Evolutionary conservation across 768 basidiomycete genomes (phyloP).

Genomic region (Mycena vulgaris): DNA sequence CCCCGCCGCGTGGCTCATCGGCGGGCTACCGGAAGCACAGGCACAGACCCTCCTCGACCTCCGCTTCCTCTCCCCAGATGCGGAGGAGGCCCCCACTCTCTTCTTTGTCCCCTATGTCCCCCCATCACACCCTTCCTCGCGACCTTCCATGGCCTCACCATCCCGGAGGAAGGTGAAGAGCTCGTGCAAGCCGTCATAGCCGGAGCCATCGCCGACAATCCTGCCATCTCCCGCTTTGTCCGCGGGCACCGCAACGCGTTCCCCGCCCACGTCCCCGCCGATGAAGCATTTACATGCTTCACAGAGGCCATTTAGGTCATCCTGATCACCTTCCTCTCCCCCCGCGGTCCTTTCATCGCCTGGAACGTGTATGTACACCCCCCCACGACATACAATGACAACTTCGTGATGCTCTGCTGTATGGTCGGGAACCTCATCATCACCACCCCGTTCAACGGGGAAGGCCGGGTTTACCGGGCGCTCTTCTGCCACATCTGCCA

Average conservation of each 20-base stretch:
- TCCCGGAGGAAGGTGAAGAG: background rate
- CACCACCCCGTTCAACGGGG: background rate
- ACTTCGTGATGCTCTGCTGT: background rate
- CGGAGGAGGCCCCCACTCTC: background rate
- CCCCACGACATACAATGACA: background rate
- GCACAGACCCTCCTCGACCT: background rate
- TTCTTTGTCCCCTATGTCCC: background rate
- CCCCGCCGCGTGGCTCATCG: background rate
- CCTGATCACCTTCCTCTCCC: background rate
- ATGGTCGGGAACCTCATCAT: background rate
- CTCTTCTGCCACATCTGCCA: slow-evolving; percentile 16
- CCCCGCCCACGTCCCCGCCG: background rate
- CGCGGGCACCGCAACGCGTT: slow-evolving; percentile 3
- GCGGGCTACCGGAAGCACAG: background rate
- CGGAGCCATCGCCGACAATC: background rate
- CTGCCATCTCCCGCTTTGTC: background rate
- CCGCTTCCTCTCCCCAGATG: background rate
- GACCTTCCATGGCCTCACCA: slow-evolving; percentile 4
- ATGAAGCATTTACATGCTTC: background rate
- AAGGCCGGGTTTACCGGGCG: background rate
- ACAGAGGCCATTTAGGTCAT: background rate
- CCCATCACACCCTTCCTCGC: background rate
- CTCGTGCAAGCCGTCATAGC: background rate
- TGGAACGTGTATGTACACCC: slow-evolving; percentile 8
- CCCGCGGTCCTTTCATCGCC: background rate